Evolutionary conservation across 257 asterid genomes (phyloP).

Genomic region (Solanum virginianum): DNA sequence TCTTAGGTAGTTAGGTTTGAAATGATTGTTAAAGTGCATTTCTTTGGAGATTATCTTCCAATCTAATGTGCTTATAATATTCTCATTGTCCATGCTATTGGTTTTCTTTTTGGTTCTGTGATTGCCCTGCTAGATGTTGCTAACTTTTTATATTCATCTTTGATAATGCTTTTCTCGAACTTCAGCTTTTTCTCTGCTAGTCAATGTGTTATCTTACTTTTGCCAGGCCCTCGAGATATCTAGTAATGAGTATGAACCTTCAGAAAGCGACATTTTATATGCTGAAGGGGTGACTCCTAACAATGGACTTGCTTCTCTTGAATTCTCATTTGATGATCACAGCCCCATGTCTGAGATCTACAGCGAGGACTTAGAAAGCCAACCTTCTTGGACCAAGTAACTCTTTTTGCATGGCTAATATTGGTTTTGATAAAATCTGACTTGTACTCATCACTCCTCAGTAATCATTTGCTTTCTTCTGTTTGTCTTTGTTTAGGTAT

Average conservation of each 20-base stretch:
- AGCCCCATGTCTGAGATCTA: slow-evolving; percentile 21
- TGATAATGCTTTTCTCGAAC: background rate
- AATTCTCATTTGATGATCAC: slow-evolving; percentile 35
- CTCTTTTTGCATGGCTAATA: background rate
- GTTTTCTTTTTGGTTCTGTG: background rate
- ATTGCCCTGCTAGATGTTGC: background rate
- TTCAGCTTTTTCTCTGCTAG: background rate
- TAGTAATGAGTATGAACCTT: slow-evolving; percentile 46
- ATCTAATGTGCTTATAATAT: background rate
- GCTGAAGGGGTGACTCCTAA: slow-evolving; percentile 51
- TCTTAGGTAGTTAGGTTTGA: background rate
- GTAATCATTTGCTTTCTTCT: background rate
- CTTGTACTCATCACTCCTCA: background rate
- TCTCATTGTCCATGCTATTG: background rate
- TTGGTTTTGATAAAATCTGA: background rate
- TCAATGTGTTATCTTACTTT: background rate
- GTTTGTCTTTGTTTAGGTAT: slow-evolving; percentile 22
- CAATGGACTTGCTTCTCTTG: slow-evolving; percentile 43
- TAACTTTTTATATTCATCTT: background rate
- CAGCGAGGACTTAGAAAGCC: slow-evolving; percentile 12
- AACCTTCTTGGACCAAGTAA: slow-evolving; percentile 33
- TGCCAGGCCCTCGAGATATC: slow-evolving; percentile 52
- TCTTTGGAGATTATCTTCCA: background rate
- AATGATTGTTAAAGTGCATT: background rate
- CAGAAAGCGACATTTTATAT: slow-evolving; percentile 41